Base-by-base conservation (phyloP, 441 rosid species). In the Pelargonium citronellum region DNA sequence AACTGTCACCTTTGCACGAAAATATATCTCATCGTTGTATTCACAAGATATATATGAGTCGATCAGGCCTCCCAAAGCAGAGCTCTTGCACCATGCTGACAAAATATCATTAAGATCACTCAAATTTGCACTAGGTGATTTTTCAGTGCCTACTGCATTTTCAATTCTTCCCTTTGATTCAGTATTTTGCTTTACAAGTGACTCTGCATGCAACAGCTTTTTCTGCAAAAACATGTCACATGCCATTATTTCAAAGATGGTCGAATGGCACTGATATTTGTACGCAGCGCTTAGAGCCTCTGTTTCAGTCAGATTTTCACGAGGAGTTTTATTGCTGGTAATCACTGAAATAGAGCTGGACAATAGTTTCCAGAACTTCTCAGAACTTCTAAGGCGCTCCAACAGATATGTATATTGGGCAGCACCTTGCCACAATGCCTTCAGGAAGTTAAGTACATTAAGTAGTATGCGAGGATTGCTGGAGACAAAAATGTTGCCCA, bases 341-440 rank as follows among this genome's bases (percentile, higher is more conserved):
- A 63, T 71, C 67, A 69, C 69, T 68, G 87, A 77, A 77, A 87
- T 63, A 70, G 79, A 81, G 79, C 75, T 71, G 66, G 88, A 83
- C 66, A 92, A 74, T 47, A 82, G 82, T 73, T 85, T 89, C 99
- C 96, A 95, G 79, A 91, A 85, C 71, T 63, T 77, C 58, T 79
- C 81, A 70, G 88, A 85, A 64, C 72, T 79, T 80, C 85, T 88
- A 57, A 95, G 74, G 67, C 72, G 66, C 61, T 87, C 90, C 85
- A 91, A 71, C 71, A 89, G 73, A 72, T 77, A 67, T 1, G 76
- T 75, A 74, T 87, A 91, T 19, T 83, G 92, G 70, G 78, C 90
- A 79, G 95, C 98, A 76, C 93, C 97, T 80, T 91, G 93, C 98
- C 99, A 95, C 80, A 89, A 80, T 68, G 92, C 81, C 87, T 88